Percentiles rank a stretch among this genome's conserved stretches.
Conservation (phyloP, 345 rosid genomes). For the Pistacia vera region DNA sequence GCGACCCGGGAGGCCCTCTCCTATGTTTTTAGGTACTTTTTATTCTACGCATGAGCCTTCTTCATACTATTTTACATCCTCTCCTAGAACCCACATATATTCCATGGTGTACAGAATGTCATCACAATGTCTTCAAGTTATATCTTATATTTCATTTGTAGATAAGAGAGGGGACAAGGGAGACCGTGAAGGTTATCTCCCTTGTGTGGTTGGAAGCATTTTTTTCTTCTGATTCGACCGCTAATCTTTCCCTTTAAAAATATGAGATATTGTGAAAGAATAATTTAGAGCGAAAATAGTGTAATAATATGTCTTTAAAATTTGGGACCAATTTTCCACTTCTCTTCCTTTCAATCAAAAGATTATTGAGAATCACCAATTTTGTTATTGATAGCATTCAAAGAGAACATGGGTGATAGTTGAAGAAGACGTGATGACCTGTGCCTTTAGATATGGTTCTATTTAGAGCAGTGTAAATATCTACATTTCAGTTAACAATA, state of each 20-base stretch:
- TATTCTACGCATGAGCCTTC: background rate
- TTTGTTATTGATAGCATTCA: background rate
- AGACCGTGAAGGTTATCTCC: background rate
- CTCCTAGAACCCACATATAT: background rate
- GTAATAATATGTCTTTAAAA: no score
- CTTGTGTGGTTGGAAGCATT: background rate
- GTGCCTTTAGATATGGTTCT: background rate
- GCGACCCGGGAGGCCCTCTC: slow-evolving; percentile 86
- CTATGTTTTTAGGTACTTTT: slow-evolving; percentile 77
- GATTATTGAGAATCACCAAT: background rate
- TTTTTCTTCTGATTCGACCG: background rate
- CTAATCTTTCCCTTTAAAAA: background rate
- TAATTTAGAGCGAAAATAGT: background rate
- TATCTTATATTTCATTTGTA: background rate
- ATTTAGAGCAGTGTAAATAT: background rate
- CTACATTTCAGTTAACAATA: slow-evolving; percentile 11
- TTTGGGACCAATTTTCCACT: background rate
- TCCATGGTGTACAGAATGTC: background rate
- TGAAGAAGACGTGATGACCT: background rate
- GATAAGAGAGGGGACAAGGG: background rate
- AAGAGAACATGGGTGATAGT: background rate
- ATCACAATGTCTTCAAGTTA: background rate
- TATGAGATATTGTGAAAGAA: background rate
- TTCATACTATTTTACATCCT: background rate
- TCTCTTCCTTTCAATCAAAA: background rate